phyloP scores from a whole-genome alignment of 2,329 filamentous ascomycete species.

The Cladosporium sp. region DNA sequence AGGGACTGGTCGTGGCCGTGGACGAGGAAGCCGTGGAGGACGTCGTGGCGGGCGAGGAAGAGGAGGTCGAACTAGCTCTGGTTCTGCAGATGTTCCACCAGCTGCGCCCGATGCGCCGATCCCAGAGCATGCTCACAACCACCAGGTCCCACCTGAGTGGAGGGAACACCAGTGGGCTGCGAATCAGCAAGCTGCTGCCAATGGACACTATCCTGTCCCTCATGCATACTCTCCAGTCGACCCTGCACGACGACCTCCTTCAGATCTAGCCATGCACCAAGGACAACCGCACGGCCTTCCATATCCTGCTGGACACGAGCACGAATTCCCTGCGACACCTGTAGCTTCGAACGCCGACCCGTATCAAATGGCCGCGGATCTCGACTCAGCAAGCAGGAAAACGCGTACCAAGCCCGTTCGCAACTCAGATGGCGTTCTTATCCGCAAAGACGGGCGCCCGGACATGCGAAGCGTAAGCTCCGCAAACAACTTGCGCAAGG shows the following conservation, averaged over 20 bases:
- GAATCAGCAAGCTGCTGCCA: conserved; percentile 34
- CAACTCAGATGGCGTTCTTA: conserved; percentile 48
- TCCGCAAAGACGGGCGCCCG: conserved; percentile 48
- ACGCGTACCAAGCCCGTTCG: conserved; percentile 47
- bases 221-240: conserved; percentile 5
- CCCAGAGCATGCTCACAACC: conserved; percentile 24
- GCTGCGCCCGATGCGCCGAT: conserved; percentile 15
- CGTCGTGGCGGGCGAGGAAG: conserved; percentile 37
- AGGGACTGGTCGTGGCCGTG: conserved; percentile 8
- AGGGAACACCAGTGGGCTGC: conserved; percentile 35
- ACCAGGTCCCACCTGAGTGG: conserved; percentile 35
- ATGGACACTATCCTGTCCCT: conserved; percentile 32
- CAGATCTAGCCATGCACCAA: conserved; percentile 9
- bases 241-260: conserved; percentile 15
- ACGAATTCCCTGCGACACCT: conserved; percentile 24
- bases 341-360: conserved; percentile 16
- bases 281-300: conserved; percentile 10
- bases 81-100: conserved; percentile 16
- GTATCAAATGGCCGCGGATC: conserved; percentile 15
- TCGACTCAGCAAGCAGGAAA: conserved; percentile 35
- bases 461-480: conserved; percentile 51
- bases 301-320: conserved; percentile 17
- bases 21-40: conserved; percentile 23
- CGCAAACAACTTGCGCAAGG: conserved; percentile 49
- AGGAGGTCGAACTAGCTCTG: conserved; percentile 25